Conservation (phyloP, 352 stramenopile species). For the Discostella stelligera region DNA sequence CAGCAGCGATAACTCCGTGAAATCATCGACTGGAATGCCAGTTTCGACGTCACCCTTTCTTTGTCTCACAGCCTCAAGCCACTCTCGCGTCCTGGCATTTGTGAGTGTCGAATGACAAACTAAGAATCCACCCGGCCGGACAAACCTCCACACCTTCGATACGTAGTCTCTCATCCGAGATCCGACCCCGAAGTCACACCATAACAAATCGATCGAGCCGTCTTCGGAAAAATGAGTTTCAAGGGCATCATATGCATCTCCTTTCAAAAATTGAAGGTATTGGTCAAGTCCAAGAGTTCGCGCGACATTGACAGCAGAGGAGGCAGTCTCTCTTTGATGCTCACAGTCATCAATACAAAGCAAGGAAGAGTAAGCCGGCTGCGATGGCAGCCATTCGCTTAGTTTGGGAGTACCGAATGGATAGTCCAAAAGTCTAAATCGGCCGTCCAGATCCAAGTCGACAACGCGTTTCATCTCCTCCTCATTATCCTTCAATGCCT, state of each 20-base stretch:
- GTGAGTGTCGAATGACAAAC: conserved; percentile 79
- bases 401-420: conserved; percentile 58
- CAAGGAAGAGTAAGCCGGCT: conserved; percentile 31
- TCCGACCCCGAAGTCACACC: conserved; percentile 82
- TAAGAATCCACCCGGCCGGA: conserved; percentile 73
- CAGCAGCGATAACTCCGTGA: conserved; percentile 72
- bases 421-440: conserved; percentile 69
- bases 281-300: conserved; percentile 59
- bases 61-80: conserved; percentile 64
- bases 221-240: conserved; percentile 53
- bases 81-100: conserved; percentile 65
- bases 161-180: conserved; percentile 71
- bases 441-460: conserved; percentile 43
- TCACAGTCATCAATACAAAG: conserved; percentile 79
- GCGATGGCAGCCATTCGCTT: conserved; percentile 39
- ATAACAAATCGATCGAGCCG: conserved; percentile 73
- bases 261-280: conserved; percentile 66
- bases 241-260: conserved; percentile 74
- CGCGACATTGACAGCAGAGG: conserved; percentile 56
- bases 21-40: conserved; percentile 61
- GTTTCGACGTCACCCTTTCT: conserved; percentile 46
- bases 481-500: conserved; percentile 69
- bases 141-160: conserved; percentile 51
- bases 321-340: conserved; percentile 76
- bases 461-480: conserved; percentile 62